phyloP scores from a whole-genome alignment of 2,329 filamentous ascomycete species.

The Emydomyces testavorans region DNA sequence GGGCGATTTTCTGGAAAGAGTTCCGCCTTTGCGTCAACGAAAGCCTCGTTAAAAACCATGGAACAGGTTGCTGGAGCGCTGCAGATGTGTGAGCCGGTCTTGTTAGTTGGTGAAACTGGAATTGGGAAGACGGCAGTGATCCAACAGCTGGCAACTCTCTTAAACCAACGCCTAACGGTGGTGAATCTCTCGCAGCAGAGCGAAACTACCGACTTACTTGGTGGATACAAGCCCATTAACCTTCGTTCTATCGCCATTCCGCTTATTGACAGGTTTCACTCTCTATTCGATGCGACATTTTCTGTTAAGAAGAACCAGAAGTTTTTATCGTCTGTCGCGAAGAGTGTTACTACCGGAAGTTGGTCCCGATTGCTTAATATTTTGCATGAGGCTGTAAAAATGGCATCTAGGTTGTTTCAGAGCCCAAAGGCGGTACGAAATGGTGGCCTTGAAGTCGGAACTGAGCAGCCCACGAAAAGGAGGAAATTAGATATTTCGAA shows the following conservation, averaged over 20 bases:
- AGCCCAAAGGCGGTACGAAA: slow-evolving; percentile 42
- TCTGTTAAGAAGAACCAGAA: slow-evolving; percentile 76
- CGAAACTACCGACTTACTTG: slow-evolving; percentile 88
- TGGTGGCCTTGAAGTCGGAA: slow-evolving; percentile 28
- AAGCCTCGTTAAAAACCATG: slow-evolving; percentile 68
- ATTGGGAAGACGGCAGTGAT: slow-evolving; percentile 96
- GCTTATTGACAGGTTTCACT: slow-evolving; percentile 85
- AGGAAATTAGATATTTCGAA: slow-evolving; percentile 48
- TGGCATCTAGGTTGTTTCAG: slow-evolving; percentile 62
- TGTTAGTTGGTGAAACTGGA: slow-evolving; percentile 96
- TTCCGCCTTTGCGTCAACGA: slow-evolving; percentile 69
- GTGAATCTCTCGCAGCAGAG: slow-evolving; percentile 98
- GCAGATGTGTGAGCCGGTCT: slow-evolving; percentile 70
- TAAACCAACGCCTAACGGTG: slow-evolving; percentile 77
- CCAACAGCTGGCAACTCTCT: slow-evolving; percentile 73
- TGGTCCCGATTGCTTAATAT: slow-evolving; percentile 79
- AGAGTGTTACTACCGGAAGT: slow-evolving; percentile 66
- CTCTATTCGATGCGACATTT: slow-evolving; percentile 78
- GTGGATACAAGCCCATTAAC: slow-evolving; percentile 93
- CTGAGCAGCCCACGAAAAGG: slow-evolving; percentile 61
- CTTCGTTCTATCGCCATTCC: slow-evolving; percentile 77
- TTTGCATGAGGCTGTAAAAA: slow-evolving; percentile 79
- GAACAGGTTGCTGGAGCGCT: slow-evolving; percentile 81
- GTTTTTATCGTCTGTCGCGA: slow-evolving; percentile 70
- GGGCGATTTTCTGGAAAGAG: slow-evolving; percentile 32